phyloP scores from a whole-genome alignment of 1,284 basidiomycete species.

The Bjerkandera adusta region DNA sequence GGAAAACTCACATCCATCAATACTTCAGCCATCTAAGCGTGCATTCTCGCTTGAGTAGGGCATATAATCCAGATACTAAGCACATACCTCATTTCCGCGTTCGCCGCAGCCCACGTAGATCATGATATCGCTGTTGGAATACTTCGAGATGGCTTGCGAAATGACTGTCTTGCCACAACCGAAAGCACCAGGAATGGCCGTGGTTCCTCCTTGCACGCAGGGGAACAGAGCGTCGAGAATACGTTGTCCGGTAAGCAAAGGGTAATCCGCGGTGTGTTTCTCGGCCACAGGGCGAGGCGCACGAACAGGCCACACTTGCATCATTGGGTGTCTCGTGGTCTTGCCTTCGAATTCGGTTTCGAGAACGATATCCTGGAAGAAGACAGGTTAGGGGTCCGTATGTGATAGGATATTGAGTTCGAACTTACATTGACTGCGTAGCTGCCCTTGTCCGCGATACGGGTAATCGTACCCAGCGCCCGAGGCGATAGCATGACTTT shows the following conservation, averaged over 20 bases:
- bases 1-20: slow-evolving; percentile 78
- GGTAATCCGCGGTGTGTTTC: slow-evolving; percentile 92
- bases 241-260: slow-evolving; percentile 94
- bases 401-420: not conserved
- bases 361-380: slow-evolving; percentile 81
- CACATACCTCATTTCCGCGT: slow-evolving; percentile 80
- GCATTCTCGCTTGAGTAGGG: not conserved
- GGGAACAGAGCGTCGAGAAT: slow-evolving; percentile 98
- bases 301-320: slow-evolving; percentile 99
- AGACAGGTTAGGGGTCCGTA: slow-evolving; percentile 4
- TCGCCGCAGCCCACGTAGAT: slow-evolving; percentile 98
- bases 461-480: slow-evolving; percentile 92
- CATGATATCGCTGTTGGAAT: slow-evolving; percentile 99
- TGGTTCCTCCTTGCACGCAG: slow-evolving; percentile 98
- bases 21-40: slow-evolving; percentile 92
- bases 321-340: slow-evolving; percentile 91
- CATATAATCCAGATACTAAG: not conserved
- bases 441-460: slow-evolving; percentile 92
- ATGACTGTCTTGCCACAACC: slow-evolving; percentile 98
- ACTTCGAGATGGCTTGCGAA: slow-evolving; percentile 97
- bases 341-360: slow-evolving; percentile 99
- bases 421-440: slow-evolving; percentile 84
- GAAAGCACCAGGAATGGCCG: slow-evolving; percentile 98
- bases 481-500: slow-evolving; percentile 96
- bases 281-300: slow-evolving; percentile 94